phyloP scores from a whole-genome alignment of 345 rosid genomes.

The Heritiera littoralis region DNA sequence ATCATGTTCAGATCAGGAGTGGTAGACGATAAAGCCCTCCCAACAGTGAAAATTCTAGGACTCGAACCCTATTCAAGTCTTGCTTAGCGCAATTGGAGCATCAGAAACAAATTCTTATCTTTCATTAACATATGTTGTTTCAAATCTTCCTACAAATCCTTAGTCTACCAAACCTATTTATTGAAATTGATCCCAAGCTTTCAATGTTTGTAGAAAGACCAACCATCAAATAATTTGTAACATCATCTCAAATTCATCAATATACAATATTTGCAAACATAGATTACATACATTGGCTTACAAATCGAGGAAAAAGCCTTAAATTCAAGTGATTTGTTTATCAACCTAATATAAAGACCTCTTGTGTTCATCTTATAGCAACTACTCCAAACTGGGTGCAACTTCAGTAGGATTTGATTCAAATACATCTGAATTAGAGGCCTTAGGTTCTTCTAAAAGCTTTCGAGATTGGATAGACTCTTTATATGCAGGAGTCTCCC shows the following conservation, averaged over 20 bases:
- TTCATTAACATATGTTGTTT: too few species aligned
- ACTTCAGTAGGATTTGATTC: slow-evolving; percentile 93
- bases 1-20: too few species aligned
- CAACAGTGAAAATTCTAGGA: too few species aligned
- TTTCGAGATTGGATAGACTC: slow-evolving; percentile 69
- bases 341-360: slow-evolving; percentile 2
- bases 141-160: too few species aligned
- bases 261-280: slow-evolving; percentile 2
- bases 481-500: slow-evolving; percentile 77
- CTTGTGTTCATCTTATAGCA: background rate
- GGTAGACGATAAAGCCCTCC: too few species aligned
- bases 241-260: slow-evolving; percentile 16
- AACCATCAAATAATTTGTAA: background rate
- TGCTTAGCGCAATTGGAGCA: too few species aligned
- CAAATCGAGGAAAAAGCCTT: slow-evolving; percentile 20
- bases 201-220: background rate
- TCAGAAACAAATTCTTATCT: too few species aligned
- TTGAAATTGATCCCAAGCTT: background rate
- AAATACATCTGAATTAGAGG: slow-evolving; percentile 67
- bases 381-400: slow-evolving; percentile 85
- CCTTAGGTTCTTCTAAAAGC: slow-evolving; percentile 72
- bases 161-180: background rate
- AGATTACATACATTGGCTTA: slow-evolving; percentile 23
- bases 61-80: too few species aligned
- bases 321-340: background rate